These are phyloP conservation scores for Chalaropsis thielavioides DNA, from an alignment of 2,329 filamentous ascomycete species.

Conservation along the genomic window DNA sequence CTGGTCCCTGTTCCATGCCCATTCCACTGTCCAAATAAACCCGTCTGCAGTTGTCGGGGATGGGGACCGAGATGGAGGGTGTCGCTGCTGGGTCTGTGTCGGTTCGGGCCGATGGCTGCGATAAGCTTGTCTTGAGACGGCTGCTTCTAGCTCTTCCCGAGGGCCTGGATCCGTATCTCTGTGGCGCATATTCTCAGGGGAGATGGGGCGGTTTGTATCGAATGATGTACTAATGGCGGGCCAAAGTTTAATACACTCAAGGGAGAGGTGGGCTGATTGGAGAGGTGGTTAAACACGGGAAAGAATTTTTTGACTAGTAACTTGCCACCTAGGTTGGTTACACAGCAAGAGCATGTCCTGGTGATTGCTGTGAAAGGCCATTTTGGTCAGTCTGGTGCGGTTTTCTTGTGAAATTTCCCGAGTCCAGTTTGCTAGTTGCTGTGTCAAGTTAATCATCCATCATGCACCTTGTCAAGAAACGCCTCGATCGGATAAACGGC, in stretches of 20 bases:
- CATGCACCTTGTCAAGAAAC: background rate
- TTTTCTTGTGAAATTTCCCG: background rate
- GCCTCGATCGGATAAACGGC: background rate
- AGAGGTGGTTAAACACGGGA: background rate
- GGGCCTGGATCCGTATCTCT: background rate
- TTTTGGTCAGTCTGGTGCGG: background rate
- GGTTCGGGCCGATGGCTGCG: background rate
- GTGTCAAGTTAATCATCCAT: background rate
- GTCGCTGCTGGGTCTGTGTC: background rate
- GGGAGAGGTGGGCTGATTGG: background rate
- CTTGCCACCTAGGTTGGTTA: background rate
- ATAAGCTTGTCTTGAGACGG: background rate
- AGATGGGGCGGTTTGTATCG: background rate
- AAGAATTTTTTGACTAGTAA: background rate
- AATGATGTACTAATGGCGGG: background rate
- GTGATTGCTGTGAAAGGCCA: background rate
- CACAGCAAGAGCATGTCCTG: background rate
- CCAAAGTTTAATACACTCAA: background rate
- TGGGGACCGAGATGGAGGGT: background rate
- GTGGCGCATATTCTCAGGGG: background rate
- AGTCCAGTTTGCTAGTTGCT: background rate
- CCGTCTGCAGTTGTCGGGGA: background rate
- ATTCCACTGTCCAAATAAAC: background rate
- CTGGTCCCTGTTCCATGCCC: background rate
- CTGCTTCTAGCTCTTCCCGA: background rate